Percentiles rank a stretch among this genome's conserved stretches.
phyloP scores from a whole-genome alignment of 2,329 filamentous ascomycete genomes.

The Coniochaeta prunicola region DNA sequence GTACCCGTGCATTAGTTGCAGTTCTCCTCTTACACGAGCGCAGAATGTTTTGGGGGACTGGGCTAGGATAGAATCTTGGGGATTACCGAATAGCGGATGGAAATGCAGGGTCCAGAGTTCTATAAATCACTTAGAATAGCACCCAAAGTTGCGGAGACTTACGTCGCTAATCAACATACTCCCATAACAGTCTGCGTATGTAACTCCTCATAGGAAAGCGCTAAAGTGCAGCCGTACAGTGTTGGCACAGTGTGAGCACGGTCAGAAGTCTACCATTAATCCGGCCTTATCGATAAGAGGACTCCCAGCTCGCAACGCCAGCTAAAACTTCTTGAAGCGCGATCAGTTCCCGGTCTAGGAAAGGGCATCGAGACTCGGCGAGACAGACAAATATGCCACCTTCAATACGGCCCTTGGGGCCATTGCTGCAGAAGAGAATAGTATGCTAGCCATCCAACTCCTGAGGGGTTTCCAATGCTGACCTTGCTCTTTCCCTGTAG shows the following conservation, averaged over 20 bases:
- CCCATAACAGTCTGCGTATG: no score
- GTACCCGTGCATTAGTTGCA: no score
- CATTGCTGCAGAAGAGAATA: constrained; percentile 19
- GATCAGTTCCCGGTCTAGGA: background rate
- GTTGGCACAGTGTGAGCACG: background rate
- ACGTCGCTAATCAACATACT: no score
- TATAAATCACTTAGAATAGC: no score
- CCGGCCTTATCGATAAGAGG: background rate
- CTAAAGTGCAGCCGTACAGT: no score
- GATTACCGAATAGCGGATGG: no score
- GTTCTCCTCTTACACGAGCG: no score
- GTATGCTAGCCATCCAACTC: constrained; percentile 12
- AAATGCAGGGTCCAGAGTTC: no score
- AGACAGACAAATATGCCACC: constrained; percentile 25
- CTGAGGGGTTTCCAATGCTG: background rate
- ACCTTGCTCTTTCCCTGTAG: constrained; percentile 8
- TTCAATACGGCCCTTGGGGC: constrained; percentile 27
- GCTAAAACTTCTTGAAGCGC: constrained; percentile 7
- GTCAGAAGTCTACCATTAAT: background rate
- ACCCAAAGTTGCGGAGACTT: no score
- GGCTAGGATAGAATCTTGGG: no score
- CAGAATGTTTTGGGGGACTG: no score
- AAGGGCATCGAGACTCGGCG: constrained; percentile 7
- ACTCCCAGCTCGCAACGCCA: constrained; percentile 5
- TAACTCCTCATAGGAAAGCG: no score